These are phyloP conservation scores for Teunomyces lycoperdinae DNA, from an alignment of 805 yeast genomes.

Conservation along the genomic window DNA sequence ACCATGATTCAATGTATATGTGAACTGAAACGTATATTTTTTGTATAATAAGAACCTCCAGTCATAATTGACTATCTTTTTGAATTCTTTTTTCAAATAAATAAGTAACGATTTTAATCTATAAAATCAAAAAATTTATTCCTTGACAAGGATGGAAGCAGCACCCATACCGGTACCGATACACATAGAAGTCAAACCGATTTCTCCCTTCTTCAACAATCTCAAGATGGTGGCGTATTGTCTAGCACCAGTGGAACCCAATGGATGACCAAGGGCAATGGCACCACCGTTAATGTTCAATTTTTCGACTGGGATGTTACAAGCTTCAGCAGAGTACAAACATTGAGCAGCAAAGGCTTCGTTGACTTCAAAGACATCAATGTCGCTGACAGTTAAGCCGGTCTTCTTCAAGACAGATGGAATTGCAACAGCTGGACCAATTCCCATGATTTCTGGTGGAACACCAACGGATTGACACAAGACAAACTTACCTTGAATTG, in stretches of 20 bases:
- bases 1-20: too few species aligned
- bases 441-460: slow-evolving; percentile 97
- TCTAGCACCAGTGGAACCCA: slow-evolving; percentile 68
- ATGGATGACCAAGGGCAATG: slow-evolving; percentile 92
- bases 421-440: slow-evolving; percentile 95
- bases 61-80: not conserved
- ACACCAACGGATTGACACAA: slow-evolving; percentile 84
- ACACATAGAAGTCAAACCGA: slow-evolving; percentile 95
- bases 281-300: slow-evolving; percentile 95
- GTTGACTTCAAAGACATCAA: slow-evolving; percentile 81
- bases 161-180: slow-evolving; percentile 99
- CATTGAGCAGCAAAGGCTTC: slow-evolving; percentile 98
- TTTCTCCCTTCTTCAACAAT: slow-evolving; percentile 73
- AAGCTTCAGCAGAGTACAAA: slow-evolving; percentile 63
- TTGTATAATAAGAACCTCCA: not conserved
- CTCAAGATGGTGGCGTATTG: slow-evolving; percentile 86
- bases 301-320: slow-evolving; percentile 59
- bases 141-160: slow-evolving; percentile 80
- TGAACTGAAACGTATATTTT: not conserved
- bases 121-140: slow-evolving; percentile 37
- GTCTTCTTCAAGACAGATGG: slow-evolving; percentile 70
- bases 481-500: slow-evolving; percentile 76
- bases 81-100: not conserved
- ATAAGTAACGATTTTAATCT: slow-evolving; percentile 3
- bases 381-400: slow-evolving; percentile 60